Base-by-base conservation (phyloP, 1,139 yeast genomes). In the Diutina rugosa region DNA sequence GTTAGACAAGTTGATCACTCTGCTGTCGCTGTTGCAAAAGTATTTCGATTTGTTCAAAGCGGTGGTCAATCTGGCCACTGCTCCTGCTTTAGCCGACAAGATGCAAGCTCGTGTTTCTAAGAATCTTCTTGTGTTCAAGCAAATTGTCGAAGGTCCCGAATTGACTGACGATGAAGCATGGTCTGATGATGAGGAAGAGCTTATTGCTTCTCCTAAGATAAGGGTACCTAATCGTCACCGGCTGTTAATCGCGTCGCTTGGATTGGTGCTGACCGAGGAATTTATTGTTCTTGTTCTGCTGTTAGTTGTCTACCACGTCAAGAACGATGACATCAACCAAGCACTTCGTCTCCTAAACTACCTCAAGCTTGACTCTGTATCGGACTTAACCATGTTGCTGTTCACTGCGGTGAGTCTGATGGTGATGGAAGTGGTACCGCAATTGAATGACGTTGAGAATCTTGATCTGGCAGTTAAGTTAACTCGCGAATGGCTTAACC, bases 401-500 rank as follows among this genome's bases (percentile, higher is more conserved):
- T 49, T 49, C 16, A 32, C 53, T 4, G 53, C 53, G 7, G 21
- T 49, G 18, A 30, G 14, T 10, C 28, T 16, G 44, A 49, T 49
- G 53, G 18, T 49, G n/a, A 32, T 32, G 28, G 44, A 49, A 6
- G 44, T 32, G 44, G 35, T 49, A 6, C 29, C 53, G 21, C 16
- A 38, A 16, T 30, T 49, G 44, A 18, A 49, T 16, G 53, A 49
- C 14, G 44, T 49, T 7, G 53, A 49, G 9, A 38, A 16, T 16
- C 21, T 49, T 7, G 53, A 49, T 16, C 41, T 12, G 14, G 44
- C 44, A 5, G 53, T 49, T 14, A 49, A 49, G 28, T 30, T 49
- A 12, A 32, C 53, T 14, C 53, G 53, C 18, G 53, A 49, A 14
- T 49, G 53, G 53, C 41, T 49, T 12, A 49, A 49, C 44, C 41